Conservation (phyloP, 768 basidiomycete species). For the Tulasnella sp. region DNA sequence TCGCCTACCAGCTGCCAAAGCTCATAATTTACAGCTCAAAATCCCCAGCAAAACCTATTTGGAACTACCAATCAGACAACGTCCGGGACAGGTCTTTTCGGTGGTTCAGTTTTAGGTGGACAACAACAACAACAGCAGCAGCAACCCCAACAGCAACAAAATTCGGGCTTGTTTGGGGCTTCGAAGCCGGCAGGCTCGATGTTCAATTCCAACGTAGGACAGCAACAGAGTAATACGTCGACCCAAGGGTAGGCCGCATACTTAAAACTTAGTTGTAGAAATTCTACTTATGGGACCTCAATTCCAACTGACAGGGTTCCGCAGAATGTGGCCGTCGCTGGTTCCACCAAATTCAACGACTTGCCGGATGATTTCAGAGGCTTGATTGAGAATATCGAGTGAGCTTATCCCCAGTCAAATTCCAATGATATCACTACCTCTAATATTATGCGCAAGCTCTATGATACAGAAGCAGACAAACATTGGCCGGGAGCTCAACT, state of each 20-base stretch:
- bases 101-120: neutral
- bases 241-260: neutral
- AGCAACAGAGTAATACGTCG: neutral
- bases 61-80: neutral
- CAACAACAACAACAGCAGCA: neutral
- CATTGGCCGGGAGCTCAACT: slow-evolving; percentile 68
- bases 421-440: neutral
- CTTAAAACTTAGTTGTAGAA: no score
- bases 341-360: slow-evolving; percentile 72
- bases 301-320: neutral
- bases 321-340: slow-evolving; percentile 25
- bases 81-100: neutral
- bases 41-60: neutral
- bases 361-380: slow-evolving; percentile 58
- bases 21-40: neutral
- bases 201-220: neutral
- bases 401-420: slow-evolving; percentile 20
- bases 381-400: slow-evolving; percentile 64
- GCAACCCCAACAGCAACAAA: neutral
- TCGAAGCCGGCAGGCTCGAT: neutral
- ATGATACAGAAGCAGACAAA: slow-evolving; percentile 70
- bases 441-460: slow-evolving; percentile 31
- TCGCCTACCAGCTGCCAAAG: no score
- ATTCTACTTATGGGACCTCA: neutral
- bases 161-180: neutral